These are phyloP conservation scores for Trypanosoma caninum DNA, from an alignment of 208 protist species.

Conservation along the genomic window DNA sequence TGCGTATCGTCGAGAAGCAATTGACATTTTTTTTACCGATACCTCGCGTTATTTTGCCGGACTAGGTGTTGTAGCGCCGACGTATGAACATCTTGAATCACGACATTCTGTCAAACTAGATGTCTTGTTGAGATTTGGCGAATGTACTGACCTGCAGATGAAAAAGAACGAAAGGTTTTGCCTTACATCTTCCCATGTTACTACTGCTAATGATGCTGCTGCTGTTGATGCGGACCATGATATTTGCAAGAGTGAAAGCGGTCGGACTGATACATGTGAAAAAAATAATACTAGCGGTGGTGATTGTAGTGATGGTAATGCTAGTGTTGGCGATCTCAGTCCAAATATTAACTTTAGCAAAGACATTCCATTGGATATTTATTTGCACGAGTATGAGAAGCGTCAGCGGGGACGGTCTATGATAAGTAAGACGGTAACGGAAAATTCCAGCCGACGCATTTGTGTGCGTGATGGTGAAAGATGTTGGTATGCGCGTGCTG, in stretches of 20 bases:
- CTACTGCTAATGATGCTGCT: too few species aligned
- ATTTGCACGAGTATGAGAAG: too few species aligned
- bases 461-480: neutral
- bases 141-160: neutral
- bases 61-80: constrained; percentile 66
- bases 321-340: neutral
- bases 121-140: constrained; percentile 62
- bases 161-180: constrained; percentile 3
- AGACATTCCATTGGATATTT: too few species aligned
- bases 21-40: constrained; percentile 75
- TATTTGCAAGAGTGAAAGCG: neutral
- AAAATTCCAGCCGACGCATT: too few species aligned
- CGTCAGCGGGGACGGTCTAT: too few species aligned
- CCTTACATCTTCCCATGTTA: too few species aligned
- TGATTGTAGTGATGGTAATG: neutral
- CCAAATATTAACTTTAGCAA: too few species aligned
- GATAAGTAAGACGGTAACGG: too few species aligned
- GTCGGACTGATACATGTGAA: neutral
- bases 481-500: constrained; percentile 62
- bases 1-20: constrained; percentile 74
- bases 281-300: neutral
- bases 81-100: constrained; percentile 74
- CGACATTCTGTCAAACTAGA: constrained; percentile 44
- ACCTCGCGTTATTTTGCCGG: constrained; percentile 79
- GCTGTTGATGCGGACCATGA: neutral